Evolutionary conservation across 2,329 filamentous ascomycete species (phyloP).

Genomic region (Cadophora gregata): DNA sequence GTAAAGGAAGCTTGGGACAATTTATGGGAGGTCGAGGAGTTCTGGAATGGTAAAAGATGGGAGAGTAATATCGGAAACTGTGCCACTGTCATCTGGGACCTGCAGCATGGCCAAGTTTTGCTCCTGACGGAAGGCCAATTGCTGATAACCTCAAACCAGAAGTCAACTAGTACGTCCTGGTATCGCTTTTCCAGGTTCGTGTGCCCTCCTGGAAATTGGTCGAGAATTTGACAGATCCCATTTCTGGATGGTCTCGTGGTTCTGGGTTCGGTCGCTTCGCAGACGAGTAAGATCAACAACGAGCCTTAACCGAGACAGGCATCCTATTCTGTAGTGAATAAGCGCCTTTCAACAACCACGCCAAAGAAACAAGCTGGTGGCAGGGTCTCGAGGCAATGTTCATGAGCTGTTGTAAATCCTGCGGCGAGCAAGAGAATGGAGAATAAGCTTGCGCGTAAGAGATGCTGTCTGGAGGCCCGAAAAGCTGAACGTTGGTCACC

Average conservation of each 20-base stretch:
- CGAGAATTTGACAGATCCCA: constrained; percentile 99
- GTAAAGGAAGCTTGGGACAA: neutral
- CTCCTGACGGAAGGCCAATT: too few species aligned
- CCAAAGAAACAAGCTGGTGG: constrained; percentile 83
- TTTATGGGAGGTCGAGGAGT: neutral
- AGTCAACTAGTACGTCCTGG: constrained; percentile 97
- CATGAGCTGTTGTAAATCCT: too few species aligned
- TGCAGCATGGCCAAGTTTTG: too few species aligned
- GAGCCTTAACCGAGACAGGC: constrained; percentile 95
- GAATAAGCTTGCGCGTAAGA: too few species aligned
- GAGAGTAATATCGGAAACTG: too few species aligned
- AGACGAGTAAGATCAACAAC: constrained; percentile 94
- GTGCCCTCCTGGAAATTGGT: constrained; percentile 98
- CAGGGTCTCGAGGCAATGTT: too few species aligned
- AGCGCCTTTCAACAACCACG: too few species aligned
- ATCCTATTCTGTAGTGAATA: constrained; percentile 77
- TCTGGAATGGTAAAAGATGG: too few species aligned
- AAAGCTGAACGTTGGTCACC: too few species aligned
- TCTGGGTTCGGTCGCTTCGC: constrained; percentile 98
- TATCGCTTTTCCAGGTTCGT: constrained; percentile 94
- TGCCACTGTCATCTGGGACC: too few species aligned
- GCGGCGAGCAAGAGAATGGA: too few species aligned
- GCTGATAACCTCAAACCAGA: constrained; percentile 97
- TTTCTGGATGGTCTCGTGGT: constrained; percentile 95
- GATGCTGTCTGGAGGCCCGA: too few species aligned